Evolutionary conservation across 1,139 yeast species (phyloP).

Genomic region (Hansenula sp.): DNA sequence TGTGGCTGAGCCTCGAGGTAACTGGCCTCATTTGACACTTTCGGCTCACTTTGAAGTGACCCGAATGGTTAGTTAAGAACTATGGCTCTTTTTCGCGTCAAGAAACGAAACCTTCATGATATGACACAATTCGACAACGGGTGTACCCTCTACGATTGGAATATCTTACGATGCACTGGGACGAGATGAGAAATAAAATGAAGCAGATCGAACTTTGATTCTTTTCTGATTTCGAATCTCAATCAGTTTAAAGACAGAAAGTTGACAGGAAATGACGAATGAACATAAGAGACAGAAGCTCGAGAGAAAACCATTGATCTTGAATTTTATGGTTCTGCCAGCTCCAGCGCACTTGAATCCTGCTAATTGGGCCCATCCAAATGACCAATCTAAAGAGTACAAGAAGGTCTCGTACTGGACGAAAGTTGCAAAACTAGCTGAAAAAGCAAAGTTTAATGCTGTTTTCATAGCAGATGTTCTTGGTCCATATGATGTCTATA

Average conservation of each 20-base stretch:
- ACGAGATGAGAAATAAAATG: too few relatives aligned
- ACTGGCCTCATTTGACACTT: too few relatives aligned
- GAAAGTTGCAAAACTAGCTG: slow-evolving; percentile 32
- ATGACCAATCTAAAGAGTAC: slow-evolving; percentile 27
- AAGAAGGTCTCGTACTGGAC: slow-evolving; percentile 31
- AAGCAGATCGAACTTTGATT: too few relatives aligned
- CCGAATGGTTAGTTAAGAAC: too few relatives aligned
- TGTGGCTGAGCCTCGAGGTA: too few relatives aligned
- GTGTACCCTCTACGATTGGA: too few relatives aligned
- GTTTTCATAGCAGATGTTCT: slow-evolving; percentile 39
- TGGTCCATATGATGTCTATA: slow-evolving; percentile 34
- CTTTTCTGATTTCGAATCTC: too few relatives aligned
- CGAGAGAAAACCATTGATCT: slow-evolving; percentile 23
- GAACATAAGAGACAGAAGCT: not conserved
- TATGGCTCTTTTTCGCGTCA: too few relatives aligned
- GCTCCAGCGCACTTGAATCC: slow-evolving; percentile 32
- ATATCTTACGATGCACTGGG: too few relatives aligned
- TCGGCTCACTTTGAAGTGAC: too few relatives aligned
- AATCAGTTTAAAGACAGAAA: not conserved
- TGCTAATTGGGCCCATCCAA: slow-evolving; percentile 38
- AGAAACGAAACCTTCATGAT: too few relatives aligned
- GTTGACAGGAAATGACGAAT: not conserved
- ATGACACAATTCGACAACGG: too few relatives aligned
- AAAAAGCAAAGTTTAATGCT: slow-evolving; percentile 37
- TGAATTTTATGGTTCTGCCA: slow-evolving; percentile 39